Conservation (phyloP, 2,329 filamentous ascomycete genomes). For the Aspergillus sp. region DNA sequence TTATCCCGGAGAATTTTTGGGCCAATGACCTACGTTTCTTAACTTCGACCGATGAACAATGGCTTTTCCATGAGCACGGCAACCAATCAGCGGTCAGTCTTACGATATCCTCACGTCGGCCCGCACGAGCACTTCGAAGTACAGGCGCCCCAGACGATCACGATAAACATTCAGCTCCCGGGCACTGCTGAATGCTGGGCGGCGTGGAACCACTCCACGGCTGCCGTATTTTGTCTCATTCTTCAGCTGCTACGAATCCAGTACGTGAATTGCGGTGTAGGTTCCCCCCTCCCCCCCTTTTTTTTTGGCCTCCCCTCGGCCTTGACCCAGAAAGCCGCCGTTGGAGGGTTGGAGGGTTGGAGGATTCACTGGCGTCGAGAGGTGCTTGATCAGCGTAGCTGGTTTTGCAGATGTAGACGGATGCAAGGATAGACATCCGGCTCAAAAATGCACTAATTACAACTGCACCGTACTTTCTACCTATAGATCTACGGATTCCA, state of each 20-base stretch:
- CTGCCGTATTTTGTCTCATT: not conserved
- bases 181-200: not conserved
- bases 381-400: not conserved
- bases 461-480: slow-evolving; percentile 6
- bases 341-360: not conserved
- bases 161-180: slow-evolving; percentile 1
- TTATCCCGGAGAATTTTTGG: slow-evolving; percentile 1
- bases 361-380: not conserved
- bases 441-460: not conserved
- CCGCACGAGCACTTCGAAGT: not conserved
- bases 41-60: slow-evolving; percentile 9
- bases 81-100: slow-evolving; percentile 8
- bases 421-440: slow-evolving; percentile 1
- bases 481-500: not conserved
- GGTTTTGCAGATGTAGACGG: slow-evolving; percentile 1
- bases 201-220: not conserved
- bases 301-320: not conserved
- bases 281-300: too few relatives aligned
- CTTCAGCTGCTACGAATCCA: not conserved
- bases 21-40: slow-evolving; percentile 3
- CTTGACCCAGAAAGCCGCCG: not conserved
- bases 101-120: slow-evolving; percentile 2
- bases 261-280: slow-evolving; percentile 8
- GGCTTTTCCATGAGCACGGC: not conserved
- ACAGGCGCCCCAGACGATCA: slow-evolving; percentile 1